Percentiles rank a stretch among this genome's conserved stretches.
Evolutionary conservation across 495 filamentous ascomycete genomes (phyloP).

Genomic region (Hyphodiscus hymeniophilus): DNA sequence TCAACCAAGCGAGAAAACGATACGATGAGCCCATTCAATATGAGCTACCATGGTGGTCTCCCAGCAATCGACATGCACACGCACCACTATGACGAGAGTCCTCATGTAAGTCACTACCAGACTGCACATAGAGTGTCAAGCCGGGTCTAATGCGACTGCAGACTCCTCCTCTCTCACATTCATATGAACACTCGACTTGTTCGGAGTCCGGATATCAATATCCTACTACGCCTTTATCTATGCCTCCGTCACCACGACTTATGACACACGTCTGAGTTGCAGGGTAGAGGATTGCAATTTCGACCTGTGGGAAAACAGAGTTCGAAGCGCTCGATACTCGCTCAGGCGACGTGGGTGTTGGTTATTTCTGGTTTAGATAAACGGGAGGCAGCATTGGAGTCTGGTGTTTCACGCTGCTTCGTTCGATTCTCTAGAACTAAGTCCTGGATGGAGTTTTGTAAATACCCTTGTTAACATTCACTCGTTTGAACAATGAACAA

Average conservation of each 20-base stretch:
- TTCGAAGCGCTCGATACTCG: slow-evolving; percentile 27
- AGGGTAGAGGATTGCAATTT: background rate
- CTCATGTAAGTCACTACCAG: slow-evolving; percentile 56
- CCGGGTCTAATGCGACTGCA: slow-evolving; percentile 29
- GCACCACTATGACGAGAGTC: slow-evolving; percentile 53
- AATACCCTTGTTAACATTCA: no score
- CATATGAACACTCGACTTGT: slow-evolving; percentile 66
- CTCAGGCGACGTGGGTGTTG: slow-evolving; percentile 11
- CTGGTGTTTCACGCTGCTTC: slow-evolving; percentile 13
- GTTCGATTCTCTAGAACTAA: background rate
- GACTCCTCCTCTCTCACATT: slow-evolving; percentile 81
- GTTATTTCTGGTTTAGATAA: slow-evolving; percentile 13
- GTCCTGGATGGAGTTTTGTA: no score
- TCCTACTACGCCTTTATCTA: slow-evolving; percentile 59
- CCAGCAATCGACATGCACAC: slow-evolving; percentile 65
- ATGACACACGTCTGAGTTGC: slow-evolving; percentile 18
- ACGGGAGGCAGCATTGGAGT: slow-evolving; percentile 18
- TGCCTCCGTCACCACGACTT: slow-evolving; percentile 50
- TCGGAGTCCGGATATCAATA: slow-evolving; percentile 53
- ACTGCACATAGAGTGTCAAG: slow-evolving; percentile 1
- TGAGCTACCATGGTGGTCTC: slow-evolving; percentile 64
- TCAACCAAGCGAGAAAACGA: slow-evolving; percentile 51
- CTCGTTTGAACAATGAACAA: no score
- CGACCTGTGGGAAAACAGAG: slow-evolving; percentile 14
- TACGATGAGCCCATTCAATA: slow-evolving; percentile 61